phyloP scores from a whole-genome alignment of 495 filamentous ascomycete species.

The Lophiostoma macrostomum region DNA sequence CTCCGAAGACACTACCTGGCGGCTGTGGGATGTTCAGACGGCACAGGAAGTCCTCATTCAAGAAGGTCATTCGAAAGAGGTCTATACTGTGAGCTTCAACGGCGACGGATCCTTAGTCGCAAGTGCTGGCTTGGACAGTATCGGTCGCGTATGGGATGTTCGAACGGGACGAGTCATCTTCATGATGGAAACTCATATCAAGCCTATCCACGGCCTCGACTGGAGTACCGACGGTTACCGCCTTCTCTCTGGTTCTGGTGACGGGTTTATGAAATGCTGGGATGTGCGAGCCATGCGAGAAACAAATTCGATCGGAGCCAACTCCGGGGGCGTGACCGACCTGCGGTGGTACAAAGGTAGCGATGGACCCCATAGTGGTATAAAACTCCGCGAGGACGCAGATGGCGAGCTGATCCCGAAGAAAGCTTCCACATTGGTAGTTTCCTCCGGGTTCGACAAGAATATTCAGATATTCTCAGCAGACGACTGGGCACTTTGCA shows the following conservation, averaged over 20 bases:
- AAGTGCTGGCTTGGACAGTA: conserved; percentile 87
- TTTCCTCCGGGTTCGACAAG: conserved; percentile 88
- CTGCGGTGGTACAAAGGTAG: conserved; percentile 88
- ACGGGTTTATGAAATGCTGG: conserved; percentile 98
- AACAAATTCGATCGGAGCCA: conserved; percentile 81
- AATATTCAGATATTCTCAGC: conserved; percentile 93
- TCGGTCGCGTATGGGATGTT: conserved; percentile 95
- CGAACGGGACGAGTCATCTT: conserved; percentile 91
- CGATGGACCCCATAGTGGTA: conserved; percentile 60
- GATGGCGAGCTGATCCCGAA: conserved; percentile 53
- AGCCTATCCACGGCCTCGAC: conserved; percentile 86
- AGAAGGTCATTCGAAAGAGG: conserved; percentile 91
- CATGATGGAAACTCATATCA: conserved; percentile 91
- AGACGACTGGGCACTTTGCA: conserved; percentile 90
- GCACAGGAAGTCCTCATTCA: conserved; percentile 81
- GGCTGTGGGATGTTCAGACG: conserved; percentile 89
- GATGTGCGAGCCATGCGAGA: conserved; percentile 85
- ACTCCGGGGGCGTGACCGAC: conserved; percentile 88
- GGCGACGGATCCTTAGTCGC: conserved; percentile 86
- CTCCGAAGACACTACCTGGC: conserved; percentile 95
- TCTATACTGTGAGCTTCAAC: conserved; percentile 85
- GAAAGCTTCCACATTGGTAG: conserved; percentile 82
- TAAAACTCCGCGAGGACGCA: conserved; percentile 57
- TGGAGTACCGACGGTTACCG: conserved; percentile 91
- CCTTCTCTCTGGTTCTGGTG: conserved; percentile 82